Evolutionary conservation across 169 alveolate species (phyloP).

Genomic region (Plasmodium adleri): DNA sequence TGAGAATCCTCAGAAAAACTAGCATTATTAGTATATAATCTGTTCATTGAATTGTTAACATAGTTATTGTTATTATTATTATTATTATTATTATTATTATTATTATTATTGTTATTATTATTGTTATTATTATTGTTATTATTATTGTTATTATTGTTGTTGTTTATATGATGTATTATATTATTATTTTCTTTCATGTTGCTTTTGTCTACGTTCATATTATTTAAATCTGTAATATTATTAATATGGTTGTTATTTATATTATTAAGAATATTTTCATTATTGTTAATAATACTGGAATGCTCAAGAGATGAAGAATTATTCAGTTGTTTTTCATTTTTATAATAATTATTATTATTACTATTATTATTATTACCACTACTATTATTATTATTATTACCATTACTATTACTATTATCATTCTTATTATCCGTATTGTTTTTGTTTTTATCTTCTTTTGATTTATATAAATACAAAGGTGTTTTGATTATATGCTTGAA

Average conservation of each 20-base stretch:
- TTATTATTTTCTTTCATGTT: neutral
- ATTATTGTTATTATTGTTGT: no score
- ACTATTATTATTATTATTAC: neutral
- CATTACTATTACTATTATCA: neutral
- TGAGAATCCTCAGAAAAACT: no score
- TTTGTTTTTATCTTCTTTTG: conserved; percentile 43
- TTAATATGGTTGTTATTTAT: neutral
- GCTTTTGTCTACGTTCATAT: neutral
- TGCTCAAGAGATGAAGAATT: no score
- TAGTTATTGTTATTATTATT: no score
- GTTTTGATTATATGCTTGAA: conserved; percentile 68
- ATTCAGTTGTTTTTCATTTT: neutral
- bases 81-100: no score
- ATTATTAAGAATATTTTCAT: neutral
- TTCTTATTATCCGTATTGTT: neutral
- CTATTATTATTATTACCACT: conserved; percentile 3
- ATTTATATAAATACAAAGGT: conserved; percentile 56
- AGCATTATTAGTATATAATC: no score
- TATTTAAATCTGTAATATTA: neutral
- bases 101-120: no score
- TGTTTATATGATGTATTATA: neutral
- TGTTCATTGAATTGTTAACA: no score
- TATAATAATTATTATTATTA: neutral
- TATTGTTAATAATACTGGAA: no score
- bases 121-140: no score